Evolutionary conservation across 2,329 filamentous ascomycete species (phyloP).

Genomic region (Aureobasidium leucospermi): DNA sequence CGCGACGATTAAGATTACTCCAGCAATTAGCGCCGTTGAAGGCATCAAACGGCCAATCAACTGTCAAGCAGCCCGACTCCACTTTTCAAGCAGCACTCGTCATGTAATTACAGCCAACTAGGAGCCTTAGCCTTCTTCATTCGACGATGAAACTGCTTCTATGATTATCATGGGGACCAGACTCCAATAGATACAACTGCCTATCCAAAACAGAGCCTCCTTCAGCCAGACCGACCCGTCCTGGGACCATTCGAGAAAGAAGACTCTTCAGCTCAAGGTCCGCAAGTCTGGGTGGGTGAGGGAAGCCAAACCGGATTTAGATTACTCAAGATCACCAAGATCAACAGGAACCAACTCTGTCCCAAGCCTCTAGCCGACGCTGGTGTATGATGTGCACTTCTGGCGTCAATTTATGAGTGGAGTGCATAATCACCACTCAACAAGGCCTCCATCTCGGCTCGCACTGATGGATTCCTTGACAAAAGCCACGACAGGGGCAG

Average conservation of each 20-base stretch:
- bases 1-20: conserved; percentile 5
- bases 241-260: not conserved
- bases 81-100: conserved; percentile 8
- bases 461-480: not conserved
- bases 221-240: not conserved
- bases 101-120: conserved; percentile 9
- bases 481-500: conserved; percentile 8
- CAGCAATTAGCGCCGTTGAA: conserved; percentile 10
- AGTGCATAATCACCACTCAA: conserved; percentile 3
- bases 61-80: not conserved
- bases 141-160: conserved; percentile 6
- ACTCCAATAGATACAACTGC: conserved; percentile 12
- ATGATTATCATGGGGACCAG: conserved; percentile 10
- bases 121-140: not conserved
- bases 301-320: conserved; percentile 6
- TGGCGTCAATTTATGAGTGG: conserved; percentile 2
- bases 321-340: conserved; percentile 6
- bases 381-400: conserved; percentile 1
- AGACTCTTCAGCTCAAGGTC: not conserved
- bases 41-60: not conserved
- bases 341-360: conserved; percentile 9
- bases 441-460: conserved; percentile 2
- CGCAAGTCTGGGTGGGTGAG: not conserved
- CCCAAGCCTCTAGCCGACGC: conserved; percentile 1
- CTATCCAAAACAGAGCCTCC: not conserved